A percentile compares a stretch with the other conserved stretches of the same genome.
These are phyloP conservation scores for Trichocladium antarcticum DNA, from an alignment of 495 filamentous ascomycete species.

Conservation along the genomic window DNA sequence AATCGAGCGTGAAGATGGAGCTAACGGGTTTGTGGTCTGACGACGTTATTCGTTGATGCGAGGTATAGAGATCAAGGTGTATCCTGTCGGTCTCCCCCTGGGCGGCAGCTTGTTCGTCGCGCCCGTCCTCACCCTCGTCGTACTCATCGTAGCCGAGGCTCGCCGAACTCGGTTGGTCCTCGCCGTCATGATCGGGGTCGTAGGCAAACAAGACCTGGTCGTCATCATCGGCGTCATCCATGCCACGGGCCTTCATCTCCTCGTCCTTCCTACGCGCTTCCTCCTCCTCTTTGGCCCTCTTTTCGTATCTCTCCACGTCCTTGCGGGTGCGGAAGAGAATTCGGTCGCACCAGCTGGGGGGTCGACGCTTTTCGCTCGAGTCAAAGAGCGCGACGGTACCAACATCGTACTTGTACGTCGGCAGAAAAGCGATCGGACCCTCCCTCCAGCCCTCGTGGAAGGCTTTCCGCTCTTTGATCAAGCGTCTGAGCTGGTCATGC, in stretches of 20 bases:
- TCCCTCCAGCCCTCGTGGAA: slow-evolving; percentile 91
- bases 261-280: slow-evolving; percentile 61
- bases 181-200: slow-evolving; percentile 65
- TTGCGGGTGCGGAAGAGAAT: slow-evolving; percentile 72
- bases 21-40: slow-evolving; percentile 93
- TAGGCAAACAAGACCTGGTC: slow-evolving; percentile 85
- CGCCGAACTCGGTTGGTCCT: slow-evolving; percentile 27
- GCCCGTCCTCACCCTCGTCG: slow-evolving; percentile 39
- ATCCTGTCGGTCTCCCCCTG: slow-evolving; percentile 53
- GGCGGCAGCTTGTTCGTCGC: slow-evolving; percentile 38
- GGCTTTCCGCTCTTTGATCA: slow-evolving; percentile 60
- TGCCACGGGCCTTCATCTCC: slow-evolving; percentile 70
- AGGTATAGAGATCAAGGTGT: slow-evolving; percentile 61
- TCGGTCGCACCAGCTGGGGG: slow-evolving; percentile 97
- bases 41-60: slow-evolving; percentile 77
- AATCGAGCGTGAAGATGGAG: slow-evolving; percentile 67
- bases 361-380: slow-evolving; percentile 82
- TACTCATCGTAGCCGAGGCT: slow-evolving; percentile 52
- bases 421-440: slow-evolving; percentile 76
- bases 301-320: slow-evolving; percentile 61
- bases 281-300: slow-evolving; percentile 50
- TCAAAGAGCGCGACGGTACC: slow-evolving; percentile 92
- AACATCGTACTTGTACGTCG: slow-evolving; percentile 93
- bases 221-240: slow-evolving; percentile 64
- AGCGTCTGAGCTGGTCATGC: slow-evolving; percentile 75